Evolutionary conservation across 1,284 basidiomycete species (phyloP).

Genomic region (Ganoderma leucocontextum): DNA sequence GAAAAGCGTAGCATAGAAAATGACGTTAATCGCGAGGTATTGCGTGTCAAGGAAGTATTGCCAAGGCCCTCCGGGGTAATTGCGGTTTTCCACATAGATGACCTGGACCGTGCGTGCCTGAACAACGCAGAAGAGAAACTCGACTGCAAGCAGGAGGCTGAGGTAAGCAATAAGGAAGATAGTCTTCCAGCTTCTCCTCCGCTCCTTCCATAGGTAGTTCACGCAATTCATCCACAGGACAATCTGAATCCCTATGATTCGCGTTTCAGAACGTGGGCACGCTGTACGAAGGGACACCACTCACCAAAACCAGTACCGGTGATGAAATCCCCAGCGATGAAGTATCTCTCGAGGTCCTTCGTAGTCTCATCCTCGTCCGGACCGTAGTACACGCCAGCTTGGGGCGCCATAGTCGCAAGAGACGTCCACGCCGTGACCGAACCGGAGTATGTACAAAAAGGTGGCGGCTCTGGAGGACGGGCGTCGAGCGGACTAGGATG

Average conservation of each 20-base stretch:
- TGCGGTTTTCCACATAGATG: slow-evolving; percentile 54
- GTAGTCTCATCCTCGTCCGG: slow-evolving; percentile 28
- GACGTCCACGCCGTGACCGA: not conserved
- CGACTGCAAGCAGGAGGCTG: slow-evolving; percentile 47
- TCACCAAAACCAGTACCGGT: slow-evolving; percentile 35
- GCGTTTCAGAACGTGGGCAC: not conserved
- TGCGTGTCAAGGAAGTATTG: slow-evolving; percentile 49
- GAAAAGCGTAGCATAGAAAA: slow-evolving; percentile 52
- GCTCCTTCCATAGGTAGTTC: slow-evolving; percentile 49
- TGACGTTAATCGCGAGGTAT: slow-evolving; percentile 49
- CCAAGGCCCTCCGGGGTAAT: slow-evolving; percentile 51
- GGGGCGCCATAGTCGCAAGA: slow-evolving; percentile 9
- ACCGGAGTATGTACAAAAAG: slow-evolving; percentile 20
- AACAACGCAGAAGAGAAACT: slow-evolving; percentile 49
- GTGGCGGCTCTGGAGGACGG: slow-evolving; percentile 18
- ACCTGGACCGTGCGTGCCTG: slow-evolving; percentile 46
- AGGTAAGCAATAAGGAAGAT: slow-evolving; percentile 50
- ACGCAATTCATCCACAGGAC: slow-evolving; percentile 49
- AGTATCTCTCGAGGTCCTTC: slow-evolving; percentile 32
- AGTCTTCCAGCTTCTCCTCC: slow-evolving; percentile 41
- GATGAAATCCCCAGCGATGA: slow-evolving; percentile 35
- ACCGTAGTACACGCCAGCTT: slow-evolving; percentile 27
- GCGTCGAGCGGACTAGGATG: not conserved
- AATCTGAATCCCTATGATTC: slow-evolving; percentile 47
- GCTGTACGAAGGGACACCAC: not conserved